These are phyloP conservation scores for Neospermospora avenae DNA, from an alignment of 2,329 filamentous ascomycete species.

Conservation along the genomic window DNA sequence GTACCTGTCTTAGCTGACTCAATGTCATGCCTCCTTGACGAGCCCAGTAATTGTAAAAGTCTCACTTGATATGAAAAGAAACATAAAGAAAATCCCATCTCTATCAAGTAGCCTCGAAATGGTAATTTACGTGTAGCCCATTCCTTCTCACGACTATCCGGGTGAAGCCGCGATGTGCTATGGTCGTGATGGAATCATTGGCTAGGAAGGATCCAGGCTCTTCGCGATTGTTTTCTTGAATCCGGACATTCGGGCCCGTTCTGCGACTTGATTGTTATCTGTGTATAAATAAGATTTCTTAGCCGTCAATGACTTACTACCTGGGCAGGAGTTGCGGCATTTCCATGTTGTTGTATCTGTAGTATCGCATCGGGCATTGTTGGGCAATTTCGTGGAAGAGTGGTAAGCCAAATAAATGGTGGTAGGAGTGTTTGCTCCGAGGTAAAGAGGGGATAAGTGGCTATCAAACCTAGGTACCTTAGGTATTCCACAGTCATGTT, in stretches of 20 bases:
- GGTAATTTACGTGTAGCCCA: no score
- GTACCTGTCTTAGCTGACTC: no score
- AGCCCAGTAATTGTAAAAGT: no score
- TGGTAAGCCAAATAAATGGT: neutral
- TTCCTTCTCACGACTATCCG: no score
- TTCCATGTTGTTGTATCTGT: neutral
- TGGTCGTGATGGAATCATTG: conserved; percentile 10
- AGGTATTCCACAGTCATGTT: no score
- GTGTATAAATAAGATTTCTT: neutral
- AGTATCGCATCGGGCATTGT: conserved; percentile 16
- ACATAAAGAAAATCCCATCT: no score
- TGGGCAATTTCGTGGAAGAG: conserved; percentile 1
- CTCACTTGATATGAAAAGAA: no score
- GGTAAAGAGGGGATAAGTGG: neutral
- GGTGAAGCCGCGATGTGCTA: neutral
- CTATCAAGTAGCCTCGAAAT: no score
- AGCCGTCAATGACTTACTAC: neutral
- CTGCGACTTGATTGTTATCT: conserved; percentile 5
- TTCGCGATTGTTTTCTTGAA: neutral
- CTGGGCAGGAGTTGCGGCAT: conserved; percentile 3
- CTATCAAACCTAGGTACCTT: neutral
- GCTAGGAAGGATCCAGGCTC: neutral
- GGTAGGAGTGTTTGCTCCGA: neutral
- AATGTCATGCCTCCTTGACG: no score
- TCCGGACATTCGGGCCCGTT: conserved; percentile 17